Base-by-base conservation (phyloP, 805 yeast genomes). In the Grigorovia transvaalensis region DNA sequence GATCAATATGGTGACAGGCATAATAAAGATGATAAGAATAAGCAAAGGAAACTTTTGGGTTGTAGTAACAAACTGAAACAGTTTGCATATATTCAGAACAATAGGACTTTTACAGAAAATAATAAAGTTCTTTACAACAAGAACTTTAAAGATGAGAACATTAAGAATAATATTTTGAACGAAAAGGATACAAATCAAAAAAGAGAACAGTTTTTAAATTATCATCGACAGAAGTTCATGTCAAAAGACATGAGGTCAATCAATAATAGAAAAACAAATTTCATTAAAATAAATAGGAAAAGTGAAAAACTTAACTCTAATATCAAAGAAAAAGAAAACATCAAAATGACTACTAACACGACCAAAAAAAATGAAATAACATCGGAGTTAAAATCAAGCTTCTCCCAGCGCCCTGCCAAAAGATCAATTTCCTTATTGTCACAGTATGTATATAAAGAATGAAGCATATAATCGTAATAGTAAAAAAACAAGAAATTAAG, bases 371-470 rank as follows among this genome's bases (percentile, higher is more conserved):
- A 38, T 12, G 17, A 38, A 38, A 13, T 33, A 5, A 33, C 38
- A 11, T 8, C 38, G 15, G 15, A 33, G 11, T 8, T 33, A 33
- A 13, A 33, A 33, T 13, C 11, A 33, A 38, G 9, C 15, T n/a
- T 15, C 4, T n/a, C 42, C 42, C 17, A 13, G 15, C 46, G 56
- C 15, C 56, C 58, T 2, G 57, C 61, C 8, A 46, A 45, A 9
- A 58, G 63, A 46, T 54, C 62, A 5, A 44, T 53, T 12, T 60
- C 65, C 1, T 51, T 57, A 40, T 49, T 61, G 9, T 57, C 65
- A 23, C 53, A 59, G 47, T 61, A 48, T 53, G 53, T 54, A 9
- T 61, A 61, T 45, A 57, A 53, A 47, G 56, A 54, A 12, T 50
- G 52, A 47, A 38, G 17, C 15, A 38, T 12, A n/a, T 38, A 38